These are phyloP conservation scores for Rhizopogon hawkerae DNA, from an alignment of 1,284 basidiomycete species.

Conservation along the genomic window DNA sequence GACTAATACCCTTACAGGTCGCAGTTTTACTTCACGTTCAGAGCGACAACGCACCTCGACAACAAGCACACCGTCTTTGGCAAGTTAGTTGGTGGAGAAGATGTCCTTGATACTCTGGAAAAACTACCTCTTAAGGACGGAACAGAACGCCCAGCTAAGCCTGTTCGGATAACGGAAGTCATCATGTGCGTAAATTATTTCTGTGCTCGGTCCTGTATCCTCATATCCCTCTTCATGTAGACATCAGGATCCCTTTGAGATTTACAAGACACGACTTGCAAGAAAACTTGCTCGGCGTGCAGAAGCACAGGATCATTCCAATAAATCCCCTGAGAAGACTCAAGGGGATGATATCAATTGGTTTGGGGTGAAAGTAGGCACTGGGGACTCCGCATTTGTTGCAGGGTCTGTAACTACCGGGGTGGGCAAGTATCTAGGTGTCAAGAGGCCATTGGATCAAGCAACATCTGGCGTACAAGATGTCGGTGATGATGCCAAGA, in stretches of 20 bases:
- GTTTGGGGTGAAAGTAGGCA: conserved; percentile 74
- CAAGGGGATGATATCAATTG: conserved; percentile 64
- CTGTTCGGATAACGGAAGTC: conserved; percentile 71
- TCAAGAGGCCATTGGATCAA: conserved; percentile 40
- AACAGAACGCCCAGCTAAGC: conserved; percentile 79
- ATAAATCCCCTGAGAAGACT: conserved; percentile 33
- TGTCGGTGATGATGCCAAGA: conserved; percentile 44
- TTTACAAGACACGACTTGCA: conserved; percentile 67
- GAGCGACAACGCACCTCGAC: conserved; percentile 68
- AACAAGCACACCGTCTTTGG: conserved; percentile 95
- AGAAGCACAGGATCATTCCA: conserved; percentile 30
- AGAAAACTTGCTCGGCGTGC: conserved; percentile 66
- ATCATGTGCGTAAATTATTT: conserved; percentile 52
- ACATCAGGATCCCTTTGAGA: conserved; percentile 81
- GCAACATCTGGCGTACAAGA: conserved; percentile 9
- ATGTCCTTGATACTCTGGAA: conserved; percentile 81
- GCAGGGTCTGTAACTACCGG: conserved; percentile 27
- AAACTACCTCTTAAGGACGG: conserved; percentile 72
- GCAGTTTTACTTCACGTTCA: conserved; percentile 90
- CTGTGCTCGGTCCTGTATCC: background rate
- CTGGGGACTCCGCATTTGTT: conserved; percentile 27
- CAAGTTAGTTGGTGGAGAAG: conserved; percentile 90
- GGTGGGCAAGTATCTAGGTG: conserved; percentile 57
- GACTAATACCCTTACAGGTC: conserved; percentile 40
- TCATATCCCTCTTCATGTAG: conserved; percentile 28